Evolutionary conservation across 768 basidiomycete genomes (phyloP).

Genomic region (Cystofilobasidium macerans): DNA sequence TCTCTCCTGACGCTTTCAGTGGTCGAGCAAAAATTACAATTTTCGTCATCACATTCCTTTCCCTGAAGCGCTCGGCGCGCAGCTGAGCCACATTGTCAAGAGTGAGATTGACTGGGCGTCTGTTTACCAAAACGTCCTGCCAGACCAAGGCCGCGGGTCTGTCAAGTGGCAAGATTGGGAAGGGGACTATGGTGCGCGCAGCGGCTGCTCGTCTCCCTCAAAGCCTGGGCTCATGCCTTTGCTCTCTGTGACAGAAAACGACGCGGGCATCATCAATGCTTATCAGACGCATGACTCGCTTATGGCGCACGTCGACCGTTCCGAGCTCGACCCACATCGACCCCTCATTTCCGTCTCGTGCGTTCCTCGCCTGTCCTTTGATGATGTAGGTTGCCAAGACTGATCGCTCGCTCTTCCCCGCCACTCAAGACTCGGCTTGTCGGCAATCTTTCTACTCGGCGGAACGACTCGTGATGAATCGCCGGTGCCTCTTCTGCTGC

Average conservation of each 20-base stretch:
- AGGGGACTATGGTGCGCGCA: slow-evolving; percentile 72
- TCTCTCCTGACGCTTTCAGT: slow-evolving; percentile 42
- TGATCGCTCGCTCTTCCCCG: neutral
- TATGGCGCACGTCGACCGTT: slow-evolving; percentile 96
- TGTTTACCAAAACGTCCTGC: slow-evolving; percentile 44
- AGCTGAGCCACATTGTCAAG: slow-evolving; percentile 56
- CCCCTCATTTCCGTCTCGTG: slow-evolving; percentile 91
- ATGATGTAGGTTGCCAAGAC: neutral
- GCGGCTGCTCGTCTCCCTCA: slow-evolving; percentile 26
- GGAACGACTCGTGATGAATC: slow-evolving; percentile 62
- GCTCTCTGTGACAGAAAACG: slow-evolving; percentile 52
- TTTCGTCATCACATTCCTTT: slow-evolving; percentile 61
- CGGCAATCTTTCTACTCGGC: slow-evolving; percentile 82
- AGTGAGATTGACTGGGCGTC: slow-evolving; percentile 55
- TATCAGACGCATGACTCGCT: slow-evolving; percentile 84
- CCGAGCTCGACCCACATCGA: slow-evolving; percentile 82
- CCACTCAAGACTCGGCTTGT: slow-evolving; percentile 62
- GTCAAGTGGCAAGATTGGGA: slow-evolving; percentile 63
- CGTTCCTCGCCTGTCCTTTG: slow-evolving; percentile 32
- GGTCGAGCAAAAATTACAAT: slow-evolving; percentile 92
- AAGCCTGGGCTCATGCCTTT: neutral
- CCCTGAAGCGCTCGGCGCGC: slow-evolving; percentile 45
- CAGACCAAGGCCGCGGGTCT: neutral
- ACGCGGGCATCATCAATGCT: slow-evolving; percentile 94
- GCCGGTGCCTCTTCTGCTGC: slow-evolving; percentile 70